Evolutionary conservation across 331 rosid species (phyloP), one percentile per base, ranked within the genome.

Genomic region (Quercus lobata): DNA sequence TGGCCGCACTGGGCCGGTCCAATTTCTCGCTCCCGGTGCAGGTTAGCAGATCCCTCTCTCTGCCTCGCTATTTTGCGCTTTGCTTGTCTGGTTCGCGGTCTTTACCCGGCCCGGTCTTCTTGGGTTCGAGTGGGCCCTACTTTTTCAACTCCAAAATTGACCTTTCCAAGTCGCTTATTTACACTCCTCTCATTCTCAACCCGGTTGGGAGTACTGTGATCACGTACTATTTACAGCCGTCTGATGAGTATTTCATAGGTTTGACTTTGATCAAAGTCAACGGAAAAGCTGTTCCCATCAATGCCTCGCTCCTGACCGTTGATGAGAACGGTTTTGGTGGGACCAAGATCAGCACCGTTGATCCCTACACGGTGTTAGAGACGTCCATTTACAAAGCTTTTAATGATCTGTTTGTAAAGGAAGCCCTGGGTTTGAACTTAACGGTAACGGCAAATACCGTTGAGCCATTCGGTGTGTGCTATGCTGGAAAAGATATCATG

Each of bases 321-420:
- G 85, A 83, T 57, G 32, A 32, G 49, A 79, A 57, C 65, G 91
- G 89, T 5, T 18, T 37, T 41, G 89, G 88, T 9, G 89, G 91
- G 54, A 77, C 84, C 73, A 88, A 88, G 85, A 76, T 88, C 72
- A 88, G 89, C 81, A 83, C 87, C n/a, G 37, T 81, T 1, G 49
- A 77, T 10, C 74, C 86, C 34, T 85, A 85, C 85, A 78, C 86
- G 0, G 15, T 85, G 54, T n/a, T 88, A 37, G 77, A 85, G 78
- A 78, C 57, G 53, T 78, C 84, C 1, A 57, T 88, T 1, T 83
- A 81, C 78, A 79, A 72, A 49, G 73, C 79, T 1, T 88, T 83
- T 10, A 76, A 72, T 1, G 75, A 74, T 35, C 57, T 15, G 49
- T 88, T 85, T 19, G 79, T 70, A 55, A 85, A 73, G 18, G 85